These are phyloP conservation scores for Penicillium sp. DNA, from an alignment of 2,329 filamentous ascomycete genomes.

Conservation along the genomic window DNA sequence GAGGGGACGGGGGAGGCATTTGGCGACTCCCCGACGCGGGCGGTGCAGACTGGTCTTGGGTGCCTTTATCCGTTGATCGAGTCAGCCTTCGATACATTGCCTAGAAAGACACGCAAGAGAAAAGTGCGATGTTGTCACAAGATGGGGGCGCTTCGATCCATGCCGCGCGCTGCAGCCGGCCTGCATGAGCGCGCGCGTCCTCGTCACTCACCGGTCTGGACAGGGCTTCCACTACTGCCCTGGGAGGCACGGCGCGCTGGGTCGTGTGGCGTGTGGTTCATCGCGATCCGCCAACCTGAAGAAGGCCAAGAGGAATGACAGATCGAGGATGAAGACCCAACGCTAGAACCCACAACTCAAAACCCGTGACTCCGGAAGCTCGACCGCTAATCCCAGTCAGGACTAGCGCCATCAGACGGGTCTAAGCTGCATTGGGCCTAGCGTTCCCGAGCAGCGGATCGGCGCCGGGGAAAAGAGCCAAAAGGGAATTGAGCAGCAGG, in stretches of 20 bases:
- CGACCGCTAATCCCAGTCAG: constrained; percentile 30
- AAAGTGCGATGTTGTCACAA: constrained; percentile 7
- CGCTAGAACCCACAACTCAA: constrained; percentile 24
- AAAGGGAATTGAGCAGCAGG: constrained; percentile 11
- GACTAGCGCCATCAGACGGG: constrained; percentile 17
- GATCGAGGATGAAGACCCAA: constrained; percentile 23
- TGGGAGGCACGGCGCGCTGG: constrained; percentile 36
- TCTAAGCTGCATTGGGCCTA: constrained; percentile 30
- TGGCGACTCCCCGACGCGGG: constrained; percentile 40
- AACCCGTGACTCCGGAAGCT: constrained; percentile 39
- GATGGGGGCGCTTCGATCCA: constrained; percentile 7
- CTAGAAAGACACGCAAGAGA: neutral
- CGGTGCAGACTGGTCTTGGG: constrained; percentile 33
- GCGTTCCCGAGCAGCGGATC: constrained; percentile 38
- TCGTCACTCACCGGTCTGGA: constrained; percentile 38
- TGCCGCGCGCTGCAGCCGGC: constrained; percentile 6
- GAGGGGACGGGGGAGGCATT: constrained; percentile 54
- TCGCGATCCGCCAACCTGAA: constrained; percentile 23
- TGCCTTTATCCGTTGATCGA: neutral
- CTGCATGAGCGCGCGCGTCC: constrained; percentile 16
- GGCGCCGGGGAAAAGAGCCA: constrained; percentile 22
- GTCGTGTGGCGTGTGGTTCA: constrained; percentile 37
- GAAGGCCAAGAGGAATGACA: constrained; percentile 11
- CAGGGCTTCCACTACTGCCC: constrained; percentile 38
- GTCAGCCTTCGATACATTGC: neutral